Conservation (phyloP, 1,139 yeast species). For the Hyphopichia khmerensis region DNA sequence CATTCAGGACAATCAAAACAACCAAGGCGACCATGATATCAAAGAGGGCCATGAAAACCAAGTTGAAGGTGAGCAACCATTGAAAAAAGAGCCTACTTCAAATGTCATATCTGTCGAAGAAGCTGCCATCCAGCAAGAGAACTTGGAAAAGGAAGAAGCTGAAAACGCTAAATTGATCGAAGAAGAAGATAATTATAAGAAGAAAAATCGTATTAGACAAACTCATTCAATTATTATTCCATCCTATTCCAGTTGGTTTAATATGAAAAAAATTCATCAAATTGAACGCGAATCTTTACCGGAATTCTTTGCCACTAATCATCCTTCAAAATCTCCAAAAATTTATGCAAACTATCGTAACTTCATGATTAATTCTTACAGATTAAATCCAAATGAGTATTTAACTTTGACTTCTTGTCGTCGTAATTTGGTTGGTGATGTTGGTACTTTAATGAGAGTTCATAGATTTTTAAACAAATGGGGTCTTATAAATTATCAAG, state of each 20-base stretch:
- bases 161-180: conserved; percentile 42
- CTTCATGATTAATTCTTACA: conserved; percentile 89
- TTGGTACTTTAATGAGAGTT: conserved; percentile 86
- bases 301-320: conserved; percentile 78
- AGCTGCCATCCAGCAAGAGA: conserved; percentile 18
- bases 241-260: conserved; percentile 90
- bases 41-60: too few relatives aligned
- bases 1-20: too few relatives aligned
- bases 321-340: conserved; percentile 83
- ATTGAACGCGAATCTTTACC: conserved; percentile 76
- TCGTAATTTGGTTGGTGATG: conserved; percentile 94
- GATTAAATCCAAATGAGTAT: conserved; percentile 91
- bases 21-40: too few relatives aligned
- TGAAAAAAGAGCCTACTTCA: conserved; percentile 11
- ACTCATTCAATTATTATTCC: conserved; percentile 91
- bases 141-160: conserved; percentile 32
- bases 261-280: conserved; percentile 64
- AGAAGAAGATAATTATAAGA: conserved; percentile 31
- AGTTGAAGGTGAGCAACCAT: neutral
- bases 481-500: conserved; percentile 97
- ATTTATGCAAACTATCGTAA: conserved; percentile 86
- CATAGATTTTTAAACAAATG: conserved; percentile 89
- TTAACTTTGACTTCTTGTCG: conserved; percentile 92
- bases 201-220: conserved; percentile 45
- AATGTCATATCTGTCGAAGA: neutral